phyloP scores from a whole-genome alignment of 225 moss, liverwort and hornwort species.

The Sphagnum contortum region DNA sequence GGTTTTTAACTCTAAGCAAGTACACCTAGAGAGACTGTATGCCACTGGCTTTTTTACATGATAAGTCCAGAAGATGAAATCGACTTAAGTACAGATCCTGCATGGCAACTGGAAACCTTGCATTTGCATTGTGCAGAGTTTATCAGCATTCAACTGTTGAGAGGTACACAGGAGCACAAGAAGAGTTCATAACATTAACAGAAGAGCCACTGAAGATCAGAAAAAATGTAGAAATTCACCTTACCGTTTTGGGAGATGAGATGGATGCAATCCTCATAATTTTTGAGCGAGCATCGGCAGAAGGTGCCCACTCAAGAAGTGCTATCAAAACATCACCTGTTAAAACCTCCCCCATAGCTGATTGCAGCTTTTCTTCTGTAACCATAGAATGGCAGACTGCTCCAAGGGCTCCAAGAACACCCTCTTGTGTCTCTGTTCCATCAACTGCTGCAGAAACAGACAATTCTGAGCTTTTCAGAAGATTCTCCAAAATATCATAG shows the following conservation, averaged over 20 bases:
- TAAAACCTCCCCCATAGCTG: conserved; percentile 22
- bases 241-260: conserved; percentile 20
- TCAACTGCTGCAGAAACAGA: background rate
- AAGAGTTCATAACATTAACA: background rate
- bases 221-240: background rate
- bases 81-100: too few species aligned
- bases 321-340: conserved; percentile 25
- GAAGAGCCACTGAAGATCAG: background rate
- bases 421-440: conserved; percentile 15
- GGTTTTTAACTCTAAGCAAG: too few species aligned
- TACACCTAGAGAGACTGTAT: too few species aligned
- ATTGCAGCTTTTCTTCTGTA: conserved; percentile 13
- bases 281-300: conserved; percentile 26
- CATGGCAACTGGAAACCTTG: too few species aligned
- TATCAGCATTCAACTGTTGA: background rate
- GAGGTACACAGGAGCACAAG: background rate
- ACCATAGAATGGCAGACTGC: conserved; percentile 29
- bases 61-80: too few species aligned
- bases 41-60: too few species aligned
- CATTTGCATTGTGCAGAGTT: background rate
- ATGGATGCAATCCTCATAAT: conserved; percentile 30
- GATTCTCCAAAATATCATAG: background rate
- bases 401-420: conserved; percentile 26
- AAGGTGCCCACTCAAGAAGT: conserved; percentile 29
- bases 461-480: background rate